Conservation (phyloP, 2,329 filamentous ascomycete genomes). For the Pseudocercospora musae region DNA sequence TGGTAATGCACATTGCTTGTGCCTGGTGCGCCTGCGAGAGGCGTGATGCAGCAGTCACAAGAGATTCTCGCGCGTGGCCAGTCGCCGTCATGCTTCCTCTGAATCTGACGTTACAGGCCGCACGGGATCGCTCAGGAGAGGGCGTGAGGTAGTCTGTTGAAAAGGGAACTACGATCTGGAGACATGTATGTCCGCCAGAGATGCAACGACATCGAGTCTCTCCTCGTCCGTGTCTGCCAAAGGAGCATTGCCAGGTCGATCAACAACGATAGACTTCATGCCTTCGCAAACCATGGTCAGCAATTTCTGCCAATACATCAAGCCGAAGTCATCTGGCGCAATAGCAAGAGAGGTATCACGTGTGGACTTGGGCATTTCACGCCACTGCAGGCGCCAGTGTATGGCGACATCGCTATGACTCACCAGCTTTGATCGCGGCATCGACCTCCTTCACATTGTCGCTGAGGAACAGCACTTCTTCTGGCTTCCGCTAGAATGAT, state of each 20-base stretch:
- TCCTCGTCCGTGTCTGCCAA: slow-evolving; percentile 51
- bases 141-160: too few relatives aligned
- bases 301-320: not conserved
- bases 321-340: not conserved
- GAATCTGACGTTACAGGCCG: too few relatives aligned
- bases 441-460: slow-evolving; percentile 65
- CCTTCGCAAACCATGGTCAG: slow-evolving; percentile 18
- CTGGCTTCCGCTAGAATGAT: slow-evolving; percentile 41
- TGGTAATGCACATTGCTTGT: not conserved
- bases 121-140: not conserved
- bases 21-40: not conserved
- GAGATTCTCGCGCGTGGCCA: not conserved
- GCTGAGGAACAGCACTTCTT: slow-evolving; percentile 71
- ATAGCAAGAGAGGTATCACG: not conserved
- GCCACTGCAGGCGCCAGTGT: not conserved
- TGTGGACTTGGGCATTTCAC: not conserved
- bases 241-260: slow-evolving; percentile 67
- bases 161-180: not conserved
- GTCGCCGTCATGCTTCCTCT: not conserved
- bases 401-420: not conserved
- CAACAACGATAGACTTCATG: slow-evolving; percentile 44
- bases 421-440: slow-evolving; percentile 41
- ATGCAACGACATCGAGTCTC: slow-evolving; percentile 27
- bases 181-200: slow-evolving; percentile 25
- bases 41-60: not conserved